Evolutionary conservation across 2,329 filamentous ascomycete species (phyloP), one percentile per base, ranked within the genome.

Genomic region (Colletotrichum cereale): DNA sequence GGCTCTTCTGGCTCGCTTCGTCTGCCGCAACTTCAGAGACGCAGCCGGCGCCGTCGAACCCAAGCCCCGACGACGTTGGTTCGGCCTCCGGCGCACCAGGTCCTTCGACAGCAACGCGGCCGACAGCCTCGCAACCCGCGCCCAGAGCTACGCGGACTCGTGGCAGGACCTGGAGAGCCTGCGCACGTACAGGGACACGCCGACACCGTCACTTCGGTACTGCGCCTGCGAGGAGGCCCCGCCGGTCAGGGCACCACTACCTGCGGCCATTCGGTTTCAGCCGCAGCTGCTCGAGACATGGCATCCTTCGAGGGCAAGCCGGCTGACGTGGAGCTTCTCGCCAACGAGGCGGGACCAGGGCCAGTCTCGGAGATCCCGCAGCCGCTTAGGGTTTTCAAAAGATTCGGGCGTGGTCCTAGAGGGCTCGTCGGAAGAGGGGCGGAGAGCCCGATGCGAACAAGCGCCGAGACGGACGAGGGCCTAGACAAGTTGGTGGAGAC

Each of bases 381-480:
- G 40, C 88, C 88, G 14, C 77, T 89, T 42, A 84, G 85, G 50
- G 86, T 89, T 75, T 77, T 84, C 75, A 89, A 88, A 76, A 79
- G 80, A 75, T 24, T 71, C 72, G 67, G 62, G 70, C 8, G 55
- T 64, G n/a, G 53, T 44, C 12, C 29, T 60, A 44, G 58, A 68
- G 42, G 52, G 36, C 18, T 44, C 53, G 21, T 12, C 14, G 18
- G 61, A 72, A 31, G 50, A 66, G 69, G 64, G 16, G 79, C 74
- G 73, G 75, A 74, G 75, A 66, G 76, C 42, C 34, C 62, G 36
- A 73, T 71, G 36, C 73, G 53, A 16, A 71, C 57, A 47, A 80
- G 78, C 69, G 64, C 71, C 24, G 65, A 63, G 18, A 81, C 77
- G 1, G 71, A 80, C 38, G 74, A 74, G 50, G 77, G 76, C 73